Evolutionary conservation across 1,139 yeast species (phyloP).

Genomic region (Pichia sp.): DNA sequence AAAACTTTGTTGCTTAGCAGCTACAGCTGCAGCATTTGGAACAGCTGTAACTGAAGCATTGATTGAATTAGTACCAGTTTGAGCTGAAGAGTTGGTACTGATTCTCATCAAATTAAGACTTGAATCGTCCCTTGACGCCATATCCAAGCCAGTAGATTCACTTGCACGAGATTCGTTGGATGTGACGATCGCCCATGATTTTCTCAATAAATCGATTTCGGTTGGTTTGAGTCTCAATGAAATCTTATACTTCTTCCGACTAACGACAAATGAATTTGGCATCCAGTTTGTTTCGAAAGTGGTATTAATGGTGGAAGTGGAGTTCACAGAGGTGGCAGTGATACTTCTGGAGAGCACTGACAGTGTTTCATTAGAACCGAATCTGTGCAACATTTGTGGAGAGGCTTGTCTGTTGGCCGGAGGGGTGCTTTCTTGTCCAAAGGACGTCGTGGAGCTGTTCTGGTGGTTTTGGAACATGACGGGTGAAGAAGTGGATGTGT

Average conservation of each 20-base stretch:
- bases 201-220: slow-evolving; percentile 39
- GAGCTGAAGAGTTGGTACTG: slow-evolving; percentile 1
- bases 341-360: slow-evolving; percentile 23
- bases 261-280: slow-evolving; percentile 30
- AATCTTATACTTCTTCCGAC: slow-evolving; percentile 29
- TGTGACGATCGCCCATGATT: slow-evolving; percentile 38
- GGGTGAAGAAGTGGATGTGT: not conserved
- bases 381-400: slow-evolving; percentile 8
- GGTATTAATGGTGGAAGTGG: slow-evolving; percentile 28
- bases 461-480: slow-evolving; percentile 1
- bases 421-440: not conserved
- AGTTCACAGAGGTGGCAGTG: slow-evolving; percentile 28
- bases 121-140: slow-evolving; percentile 9
- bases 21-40: not conserved
- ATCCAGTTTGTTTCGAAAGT: slow-evolving; percentile 32
- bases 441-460: not conserved
- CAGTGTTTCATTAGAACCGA: slow-evolving; percentile 19
- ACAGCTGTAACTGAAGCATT: not conserved
- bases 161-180: slow-evolving; percentile 17
- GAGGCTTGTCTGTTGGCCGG: not conserved
- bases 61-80: no score
- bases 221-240: slow-evolving; percentile 32
- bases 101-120: slow-evolving; percentile 6
- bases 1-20: slow-evolving; percentile 6
- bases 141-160: slow-evolving; percentile 4